These are phyloP conservation scores for Russula griseocarnosa DNA, from an alignment of 768 basidiomycete genomes.

Conservation along the genomic window DNA sequence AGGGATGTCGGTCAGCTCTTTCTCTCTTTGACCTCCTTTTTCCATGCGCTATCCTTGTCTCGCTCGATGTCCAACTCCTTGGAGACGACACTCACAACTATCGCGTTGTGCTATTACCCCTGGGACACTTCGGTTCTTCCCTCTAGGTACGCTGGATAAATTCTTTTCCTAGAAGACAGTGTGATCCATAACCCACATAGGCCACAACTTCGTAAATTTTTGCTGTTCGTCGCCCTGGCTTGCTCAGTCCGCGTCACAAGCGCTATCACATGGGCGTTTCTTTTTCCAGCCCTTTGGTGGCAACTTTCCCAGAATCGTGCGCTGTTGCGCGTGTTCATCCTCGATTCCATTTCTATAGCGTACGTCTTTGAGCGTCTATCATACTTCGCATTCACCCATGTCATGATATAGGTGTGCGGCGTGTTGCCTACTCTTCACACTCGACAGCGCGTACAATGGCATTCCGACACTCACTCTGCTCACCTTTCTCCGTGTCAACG, in stretches of 20 bases:
- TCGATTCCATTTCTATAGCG: slow-evolving; percentile 45
- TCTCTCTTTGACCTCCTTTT: slow-evolving; percentile 80
- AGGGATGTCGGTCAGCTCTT: slow-evolving; percentile 49
- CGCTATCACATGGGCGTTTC: slow-evolving; percentile 76
- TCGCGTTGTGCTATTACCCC: slow-evolving; percentile 76
- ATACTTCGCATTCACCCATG: slow-evolving; percentile 1
- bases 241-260: slow-evolving; percentile 88
- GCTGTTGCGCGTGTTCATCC: slow-evolving; percentile 36
- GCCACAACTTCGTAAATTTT: slow-evolving; percentile 34
- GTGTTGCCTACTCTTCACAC: slow-evolving; percentile 21
- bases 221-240: slow-evolving; percentile 67
- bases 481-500: slow-evolving; percentile 80
- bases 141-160: slow-evolving; percentile 27
- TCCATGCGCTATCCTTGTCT: slow-evolving; percentile 78
- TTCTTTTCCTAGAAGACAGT: neutral
- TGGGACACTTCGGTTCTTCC: slow-evolving; percentile 43
- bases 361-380: slow-evolving; percentile 31
- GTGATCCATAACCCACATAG: slow-evolving; percentile 33
- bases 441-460: slow-evolving; percentile 74
- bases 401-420: slow-evolving; percentile 20
- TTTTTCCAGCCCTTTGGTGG: slow-evolving; percentile 59
- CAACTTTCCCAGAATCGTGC: slow-evolving; percentile 40
- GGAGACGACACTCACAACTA: slow-evolving; percentile 79
- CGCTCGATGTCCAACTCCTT: slow-evolving; percentile 90
- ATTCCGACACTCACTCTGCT: slow-evolving; percentile 65